Evolutionary conservation across 2,329 filamentous ascomycete species (phyloP).

Genomic region (Dryadomyces quercus-mongolicae): DNA sequence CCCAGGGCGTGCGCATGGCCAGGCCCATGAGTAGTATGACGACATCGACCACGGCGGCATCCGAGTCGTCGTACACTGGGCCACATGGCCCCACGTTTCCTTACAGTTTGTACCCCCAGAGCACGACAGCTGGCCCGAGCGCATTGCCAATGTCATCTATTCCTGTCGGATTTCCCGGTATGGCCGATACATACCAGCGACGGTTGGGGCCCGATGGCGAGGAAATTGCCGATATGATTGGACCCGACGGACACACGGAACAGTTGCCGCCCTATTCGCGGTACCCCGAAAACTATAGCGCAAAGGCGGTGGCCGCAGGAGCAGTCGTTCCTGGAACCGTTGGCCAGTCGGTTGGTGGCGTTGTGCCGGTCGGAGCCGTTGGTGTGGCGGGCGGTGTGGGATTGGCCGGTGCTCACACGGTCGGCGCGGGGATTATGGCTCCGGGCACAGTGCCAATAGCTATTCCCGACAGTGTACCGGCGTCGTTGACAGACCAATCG

Average conservation of each 20-base stretch:
- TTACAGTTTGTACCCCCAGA: constrained; percentile 78
- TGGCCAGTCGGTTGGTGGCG: background rate
- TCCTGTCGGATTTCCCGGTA: constrained; percentile 64
- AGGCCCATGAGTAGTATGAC: constrained; percentile 57
- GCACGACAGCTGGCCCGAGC: constrained; percentile 50
- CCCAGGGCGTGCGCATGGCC: constrained; percentile 62
- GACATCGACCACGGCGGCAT: constrained; percentile 27
- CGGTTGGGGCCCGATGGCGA: constrained; percentile 70
- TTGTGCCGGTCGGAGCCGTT: background rate
- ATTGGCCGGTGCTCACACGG: constrained; percentile 4
- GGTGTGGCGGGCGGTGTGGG: background rate
- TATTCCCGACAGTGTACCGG: constrained; percentile 5
- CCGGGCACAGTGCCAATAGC: background rate
- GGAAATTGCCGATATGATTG: constrained; percentile 76
- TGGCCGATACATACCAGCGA: constrained; percentile 55
- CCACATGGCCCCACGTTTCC: constrained; percentile 65
- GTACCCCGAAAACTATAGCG: constrained; percentile 66
- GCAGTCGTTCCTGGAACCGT: background rate
- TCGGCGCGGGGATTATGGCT: constrained; percentile 5
- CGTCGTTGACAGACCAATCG: constrained; percentile 1
- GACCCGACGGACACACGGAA: constrained; percentile 79
- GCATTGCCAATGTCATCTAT: constrained; percentile 24
- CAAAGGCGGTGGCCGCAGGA: constrained; percentile 29
- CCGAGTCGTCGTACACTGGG: constrained; percentile 39
- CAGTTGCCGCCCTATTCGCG: constrained; percentile 84